These are phyloP conservation scores for Arthonia radiata DNA, from an alignment of 495 filamentous ascomycete genomes.

Conservation along the genomic window DNA sequence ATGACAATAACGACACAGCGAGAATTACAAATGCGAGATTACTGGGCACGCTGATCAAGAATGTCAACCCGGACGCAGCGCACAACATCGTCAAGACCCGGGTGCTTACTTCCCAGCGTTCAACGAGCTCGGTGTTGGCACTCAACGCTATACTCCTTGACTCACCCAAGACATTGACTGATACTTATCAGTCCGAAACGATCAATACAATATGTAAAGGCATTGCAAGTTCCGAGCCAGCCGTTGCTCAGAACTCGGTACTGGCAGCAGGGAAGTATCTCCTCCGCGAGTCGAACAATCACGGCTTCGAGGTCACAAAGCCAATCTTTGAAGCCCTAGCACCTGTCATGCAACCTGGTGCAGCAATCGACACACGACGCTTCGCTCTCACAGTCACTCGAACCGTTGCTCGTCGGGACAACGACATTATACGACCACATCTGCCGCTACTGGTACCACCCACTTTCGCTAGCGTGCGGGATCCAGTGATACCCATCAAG, in stretches of 20 bases:
- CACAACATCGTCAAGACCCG: slow-evolving; percentile 51
- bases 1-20: slow-evolving; percentile 39
- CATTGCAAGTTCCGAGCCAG: slow-evolving; percentile 36
- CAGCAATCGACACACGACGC: slow-evolving; percentile 57
- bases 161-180: slow-evolving; percentile 38
- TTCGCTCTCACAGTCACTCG: slow-evolving; percentile 74
- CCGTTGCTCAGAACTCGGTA: slow-evolving; percentile 70
- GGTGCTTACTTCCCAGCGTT: slow-evolving; percentile 46
- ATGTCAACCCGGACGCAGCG: slow-evolving; percentile 41
- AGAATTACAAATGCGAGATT: slow-evolving; percentile 71
- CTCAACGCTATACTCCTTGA: slow-evolving; percentile 75
- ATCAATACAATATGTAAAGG: slow-evolving; percentile 56
- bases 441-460: slow-evolving; percentile 52
- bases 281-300: slow-evolving; percentile 30
- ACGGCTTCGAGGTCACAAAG: slow-evolving; percentile 45
- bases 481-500: slow-evolving; percentile 89
- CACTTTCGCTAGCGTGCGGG: slow-evolving; percentile 74
- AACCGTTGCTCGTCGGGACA: slow-evolving; percentile 50
- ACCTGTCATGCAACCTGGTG: slow-evolving; percentile 46
- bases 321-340: slow-evolving; percentile 55
- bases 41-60: slow-evolving; percentile 69
- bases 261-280: slow-evolving; percentile 92
- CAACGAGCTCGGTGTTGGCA: slow-evolving; percentile 43
- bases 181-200: slow-evolving; percentile 43
- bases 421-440: slow-evolving; percentile 55